Percentiles rank a stretch among this genome's conserved stretches.
Conservation (phyloP, 805 yeast species). For the Jamesozyma hellenica region DNA sequence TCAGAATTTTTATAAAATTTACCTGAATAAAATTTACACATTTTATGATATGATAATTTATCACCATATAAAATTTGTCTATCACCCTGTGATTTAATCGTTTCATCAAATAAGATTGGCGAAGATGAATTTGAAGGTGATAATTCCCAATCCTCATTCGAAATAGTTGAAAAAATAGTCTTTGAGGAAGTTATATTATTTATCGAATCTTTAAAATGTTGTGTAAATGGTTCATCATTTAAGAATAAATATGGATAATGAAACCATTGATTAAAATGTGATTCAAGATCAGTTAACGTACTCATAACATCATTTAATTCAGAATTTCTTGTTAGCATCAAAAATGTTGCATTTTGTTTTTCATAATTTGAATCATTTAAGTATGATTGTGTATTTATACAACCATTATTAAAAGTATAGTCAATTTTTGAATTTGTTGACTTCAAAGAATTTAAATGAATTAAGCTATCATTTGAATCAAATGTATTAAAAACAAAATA, state of each 20-base stretch:
- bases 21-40: conserved; percentile 92
- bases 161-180: conserved; percentile 55
- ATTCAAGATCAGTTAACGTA: conserved; percentile 66
- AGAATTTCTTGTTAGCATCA: conserved; percentile 70
- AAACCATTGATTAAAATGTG: conserved; percentile 89
- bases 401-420: conserved; percentile 46
- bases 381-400: conserved; percentile 39
- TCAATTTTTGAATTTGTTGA: conserved; percentile 25
- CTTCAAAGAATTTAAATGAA: conserved; percentile 10
- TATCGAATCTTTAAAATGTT: conserved; percentile 50
- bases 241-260: conserved; percentile 87
- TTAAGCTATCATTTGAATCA: neutral
- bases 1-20: conserved; percentile 70
- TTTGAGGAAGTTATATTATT: conserved; percentile 43
- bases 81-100: neutral
- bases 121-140: too few relatives aligned
- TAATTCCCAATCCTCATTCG: conserved; percentile 19
- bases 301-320: conserved; percentile 70
- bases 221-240: conserved; percentile 67
- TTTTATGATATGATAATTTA: conserved; percentile 73
- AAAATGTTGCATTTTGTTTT: conserved; percentile 74
- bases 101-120: neutral
- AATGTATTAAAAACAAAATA: conserved; percentile 3
- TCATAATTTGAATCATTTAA: conserved; percentile 15
- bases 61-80: conserved; percentile 70